Base-by-base conservation (phyloP, 2,329 filamentous ascomycete genomes). In the Xylogone sp. region DNA sequence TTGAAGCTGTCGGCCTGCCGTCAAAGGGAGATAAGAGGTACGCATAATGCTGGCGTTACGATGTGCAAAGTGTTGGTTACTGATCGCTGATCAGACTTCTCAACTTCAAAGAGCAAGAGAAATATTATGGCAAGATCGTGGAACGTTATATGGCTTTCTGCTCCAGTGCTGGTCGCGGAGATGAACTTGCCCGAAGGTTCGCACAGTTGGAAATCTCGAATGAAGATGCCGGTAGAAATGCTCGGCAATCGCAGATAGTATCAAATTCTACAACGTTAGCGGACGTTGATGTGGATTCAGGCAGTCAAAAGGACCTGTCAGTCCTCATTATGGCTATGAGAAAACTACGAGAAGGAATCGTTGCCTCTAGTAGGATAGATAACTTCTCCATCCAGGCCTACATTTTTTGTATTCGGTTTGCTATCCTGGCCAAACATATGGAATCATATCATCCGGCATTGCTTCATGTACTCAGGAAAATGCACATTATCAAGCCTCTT, bases 391-490 rank as follows among this genome's bases (percentile, higher is more conserved):
- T 88, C n/a, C 85, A 91, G 60, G 89, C 86, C 16, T 96, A 97
- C 70, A 83, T 96, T 56, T 97, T 97, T 75, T 90, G 89, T 62
- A 89, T 96, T 61, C 87, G 92, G 50, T 78, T 92, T 21, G 85
- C 88, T 21, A 86, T 99, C 56, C 80, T 96, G 29, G 83, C 87
- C 52, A 83, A 85, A 57, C 86, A 95, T 60, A 88, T 87, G 60
- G 90, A 96, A 60, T 91, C 91, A 1, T 99, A 97, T 68, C 87
- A 93, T 57, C 90, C 93, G 0, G 90, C 93, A 1, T 81, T 97
- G 20, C 79, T 88, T 39, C 84, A 96, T 61, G 79, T 97, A 2
- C 75, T 99, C 12, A 79, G 84, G 43, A 71, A 73, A 7, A 84
- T 97, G 55, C 88, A 95, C 61, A 75, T 78, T 0, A 68, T 75